Percentiles rank a stretch among this genome's conserved stretches.
phyloP scores from a whole-genome alignment of 2,329 filamentous ascomycete genomes.

The Massarina eburnea region DNA sequence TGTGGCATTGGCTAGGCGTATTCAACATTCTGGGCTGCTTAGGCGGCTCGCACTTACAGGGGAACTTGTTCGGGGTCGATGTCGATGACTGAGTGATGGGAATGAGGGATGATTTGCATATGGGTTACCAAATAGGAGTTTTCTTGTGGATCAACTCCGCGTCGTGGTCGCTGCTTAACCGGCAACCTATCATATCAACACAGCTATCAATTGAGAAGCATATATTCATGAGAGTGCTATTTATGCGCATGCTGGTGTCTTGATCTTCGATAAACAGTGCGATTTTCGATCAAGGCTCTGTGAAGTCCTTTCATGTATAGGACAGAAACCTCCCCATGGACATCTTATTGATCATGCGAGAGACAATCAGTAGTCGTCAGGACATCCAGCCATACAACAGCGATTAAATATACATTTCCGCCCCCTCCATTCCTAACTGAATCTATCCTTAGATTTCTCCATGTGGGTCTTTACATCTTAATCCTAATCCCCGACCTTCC shows the following conservation, averaged over 20 bases:
- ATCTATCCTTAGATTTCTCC: not conserved
- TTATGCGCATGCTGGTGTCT: not conserved
- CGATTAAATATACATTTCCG: too few species aligned
- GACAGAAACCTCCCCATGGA: too few species aligned
- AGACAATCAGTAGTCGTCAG: too few species aligned
- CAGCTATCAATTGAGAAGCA: not conserved
- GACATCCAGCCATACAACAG: too few species aligned
- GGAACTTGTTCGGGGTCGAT: not conserved
- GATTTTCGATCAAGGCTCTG: too few species aligned
- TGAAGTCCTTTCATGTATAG: too few species aligned
- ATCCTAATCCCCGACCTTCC: slow-evolving; percentile 33
- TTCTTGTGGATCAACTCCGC: not conserved
- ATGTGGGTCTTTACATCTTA: slow-evolving; percentile 23
- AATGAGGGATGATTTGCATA: not conserved
- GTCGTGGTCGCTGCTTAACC: not conserved
- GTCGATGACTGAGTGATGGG: not conserved
- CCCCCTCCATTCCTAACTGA: not conserved
- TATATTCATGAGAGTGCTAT: not conserved
- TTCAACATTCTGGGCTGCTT: not conserved
- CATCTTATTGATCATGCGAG: too few species aligned
- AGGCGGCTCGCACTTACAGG: not conserved
- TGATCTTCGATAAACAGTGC: too few species aligned
- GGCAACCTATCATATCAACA: not conserved
- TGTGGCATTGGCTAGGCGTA: not conserved
- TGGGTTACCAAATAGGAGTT: too few species aligned